Conservation (phyloP, 2,329 filamentous ascomycete species). For the Neofusicoccum laricinum region DNA sequence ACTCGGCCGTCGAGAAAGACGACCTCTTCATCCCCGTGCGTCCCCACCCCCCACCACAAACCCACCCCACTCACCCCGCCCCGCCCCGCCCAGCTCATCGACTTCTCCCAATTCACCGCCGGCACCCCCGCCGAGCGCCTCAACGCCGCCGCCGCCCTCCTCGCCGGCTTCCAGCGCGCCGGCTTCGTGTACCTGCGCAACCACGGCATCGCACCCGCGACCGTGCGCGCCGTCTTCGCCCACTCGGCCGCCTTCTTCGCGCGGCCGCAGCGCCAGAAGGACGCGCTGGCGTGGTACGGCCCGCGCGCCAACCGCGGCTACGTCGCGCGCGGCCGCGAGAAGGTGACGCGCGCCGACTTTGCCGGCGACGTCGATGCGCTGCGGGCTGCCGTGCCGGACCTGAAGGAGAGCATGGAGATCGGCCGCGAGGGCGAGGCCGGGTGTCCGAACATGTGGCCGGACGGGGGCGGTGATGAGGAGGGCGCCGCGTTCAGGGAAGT, state of each 20-base stretch:
- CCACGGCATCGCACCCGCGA: conserved; percentile 64
- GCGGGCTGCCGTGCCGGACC: conserved; percentile 36
- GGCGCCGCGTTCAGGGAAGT: conserved; percentile 63
- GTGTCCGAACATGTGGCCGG: conserved; percentile 76
- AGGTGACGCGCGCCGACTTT: conserved; percentile 37
- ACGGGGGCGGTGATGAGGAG: conserved; percentile 50
- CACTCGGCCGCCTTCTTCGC: conserved; percentile 38
- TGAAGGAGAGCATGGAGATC: conserved; percentile 62
- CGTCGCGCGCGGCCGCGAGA: conserved; percentile 43
- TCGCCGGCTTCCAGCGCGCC: conserved; percentile 76
- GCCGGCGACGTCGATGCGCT: conserved; percentile 34
- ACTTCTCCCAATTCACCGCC: conserved; percentile 71
- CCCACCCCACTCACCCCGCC: neutral
- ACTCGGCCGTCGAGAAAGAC: conserved; percentile 37
- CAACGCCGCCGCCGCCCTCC: conserved; percentile 67
- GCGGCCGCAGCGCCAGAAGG: conserved; percentile 36
- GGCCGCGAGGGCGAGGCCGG: conserved; percentile 58
- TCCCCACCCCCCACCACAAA: neutral
- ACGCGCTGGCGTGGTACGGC: conserved; percentile 40
- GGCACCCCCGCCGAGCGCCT: conserved; percentile 60
- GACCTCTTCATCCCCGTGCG: conserved; percentile 38
- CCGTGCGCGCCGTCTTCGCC: conserved; percentile 61
- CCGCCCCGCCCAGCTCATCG: conserved; percentile 59
- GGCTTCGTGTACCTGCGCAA: conserved; percentile 89
- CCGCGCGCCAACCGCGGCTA: conserved; percentile 51